Evolutionary conservation across 1,284 basidiomycete genomes (phyloP).

Genomic region (Cryptococcus neoformans): DNA sequence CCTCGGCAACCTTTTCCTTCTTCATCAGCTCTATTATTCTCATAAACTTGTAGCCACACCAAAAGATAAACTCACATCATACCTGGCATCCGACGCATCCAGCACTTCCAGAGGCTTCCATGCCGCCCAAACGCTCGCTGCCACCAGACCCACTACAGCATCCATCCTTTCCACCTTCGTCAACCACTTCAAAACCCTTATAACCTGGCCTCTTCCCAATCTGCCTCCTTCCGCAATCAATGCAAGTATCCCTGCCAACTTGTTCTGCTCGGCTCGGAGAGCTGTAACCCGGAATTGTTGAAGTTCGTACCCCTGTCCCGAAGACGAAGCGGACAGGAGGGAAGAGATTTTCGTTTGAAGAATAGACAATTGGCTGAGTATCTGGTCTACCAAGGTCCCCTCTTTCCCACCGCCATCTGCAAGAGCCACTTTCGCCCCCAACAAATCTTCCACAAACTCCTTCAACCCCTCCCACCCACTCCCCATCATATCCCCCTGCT

Average conservation of each 20-base stretch:
- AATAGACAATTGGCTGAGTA: constrained; percentile 33
- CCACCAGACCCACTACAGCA: constrained; percentile 26
- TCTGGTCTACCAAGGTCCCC: constrained; percentile 38
- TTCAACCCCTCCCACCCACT: constrained; percentile 29
- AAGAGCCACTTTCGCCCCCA: constrained; percentile 17
- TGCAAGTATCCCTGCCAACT: constrained; percentile 31
- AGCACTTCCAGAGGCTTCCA: constrained; percentile 30
- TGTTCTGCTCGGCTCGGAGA: constrained; percentile 34
- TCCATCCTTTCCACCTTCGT: constrained; percentile 36
- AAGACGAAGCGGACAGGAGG: constrained; percentile 19
- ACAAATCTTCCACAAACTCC: constrained; percentile 31
- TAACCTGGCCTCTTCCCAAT: constrained; percentile 39
- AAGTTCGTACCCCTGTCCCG: constrained; percentile 29
- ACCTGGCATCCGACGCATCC: constrained; percentile 20
- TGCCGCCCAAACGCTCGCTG: constrained; percentile 30
- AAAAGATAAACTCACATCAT: constrained; percentile 17
- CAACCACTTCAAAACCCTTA: constrained; percentile 43
- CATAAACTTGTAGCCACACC: neutral
- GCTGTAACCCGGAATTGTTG: constrained; percentile 31
- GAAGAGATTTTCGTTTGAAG: constrained; percentile 24
- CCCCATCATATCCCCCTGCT: constrained; percentile 20
- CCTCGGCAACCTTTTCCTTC: constrained; percentile 15
- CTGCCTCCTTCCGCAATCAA: constrained; percentile 28
- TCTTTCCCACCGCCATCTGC: constrained; percentile 19
- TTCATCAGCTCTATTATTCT: neutral